Base-by-base conservation (phyloP, 78 protist species). In the Emiliania huxleyi region DNA sequence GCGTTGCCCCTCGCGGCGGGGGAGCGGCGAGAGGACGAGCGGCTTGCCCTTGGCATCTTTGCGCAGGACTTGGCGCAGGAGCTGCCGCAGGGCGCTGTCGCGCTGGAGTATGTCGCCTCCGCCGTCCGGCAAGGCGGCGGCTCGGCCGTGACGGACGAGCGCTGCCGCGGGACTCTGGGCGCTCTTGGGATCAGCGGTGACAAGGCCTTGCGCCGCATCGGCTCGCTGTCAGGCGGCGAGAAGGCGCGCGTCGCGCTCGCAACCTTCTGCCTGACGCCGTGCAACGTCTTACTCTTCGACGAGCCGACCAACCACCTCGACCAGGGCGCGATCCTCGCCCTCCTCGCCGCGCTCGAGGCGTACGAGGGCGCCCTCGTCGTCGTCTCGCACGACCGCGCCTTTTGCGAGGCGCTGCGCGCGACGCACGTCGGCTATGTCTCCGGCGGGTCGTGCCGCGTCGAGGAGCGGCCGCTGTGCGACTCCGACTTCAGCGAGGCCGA, bases 291-390 rank as follows among this genome's bases (percentile, higher is more conserved):
- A 15, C 87, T 90, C 22, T 85, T 90, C 29, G 92, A 90, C 43
- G 92, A 90, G 84, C 93, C 93, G 25, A 69, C 93, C 45, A 90
- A 90, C 75, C 93, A 90, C 88, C 88, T 90, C 46, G 93, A 90
- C 88, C 85, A 38, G 33, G 45, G 29, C 26, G 29, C 55, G 88
- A 22, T 46, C 25, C 44, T 5, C 8, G 91, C n/a, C 19, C 91
- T 87, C 37, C 35, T 49, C 43, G 62, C 35, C 40, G 91, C 91
- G 35, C 23, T 87, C 33, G n/a, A 8, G 38, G 75, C 0, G 29
- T 49, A 12, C n/a, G 21, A 48, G 15, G 91, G 75, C 45, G 73
- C 75, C 43, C 0, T 87, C 73, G 46, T 87, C 49, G 45, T 49
- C 44, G 73, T 87, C 49, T 87, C 91, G 12, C 91, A 87, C 81